phyloP scores from a whole-genome alignment of 306 rosid species.

The Alnus rubra region DNA sequence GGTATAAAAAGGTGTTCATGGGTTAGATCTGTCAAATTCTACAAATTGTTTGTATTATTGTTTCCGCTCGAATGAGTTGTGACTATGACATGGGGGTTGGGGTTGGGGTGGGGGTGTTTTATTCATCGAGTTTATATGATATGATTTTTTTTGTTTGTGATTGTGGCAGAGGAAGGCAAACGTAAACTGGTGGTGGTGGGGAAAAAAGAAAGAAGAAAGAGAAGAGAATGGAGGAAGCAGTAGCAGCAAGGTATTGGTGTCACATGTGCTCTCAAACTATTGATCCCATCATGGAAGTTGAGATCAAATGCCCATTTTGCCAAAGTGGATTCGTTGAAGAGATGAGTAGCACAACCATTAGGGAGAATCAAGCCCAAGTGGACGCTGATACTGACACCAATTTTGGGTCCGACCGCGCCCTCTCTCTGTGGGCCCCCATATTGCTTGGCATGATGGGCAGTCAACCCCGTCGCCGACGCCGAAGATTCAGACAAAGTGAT shows the following conservation, averaged over 20 bases:
- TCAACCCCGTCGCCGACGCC: constrained; percentile 52
- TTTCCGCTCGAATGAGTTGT: neutral
- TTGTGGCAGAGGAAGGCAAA: constrained; percentile 24
- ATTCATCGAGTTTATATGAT: neutral
- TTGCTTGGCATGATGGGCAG: constrained; percentile 74
- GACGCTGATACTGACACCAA: constrained; percentile 34
- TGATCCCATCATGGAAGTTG: constrained; percentile 55
- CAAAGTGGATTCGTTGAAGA: constrained; percentile 67
- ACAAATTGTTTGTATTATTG: neutral
- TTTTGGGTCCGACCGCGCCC: constrained; percentile 54
- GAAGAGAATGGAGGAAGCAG: constrained; percentile 53
- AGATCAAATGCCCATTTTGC: constrained; percentile 70
- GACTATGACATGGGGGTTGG: neutral
- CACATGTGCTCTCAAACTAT: constrained; percentile 56
- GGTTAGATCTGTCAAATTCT: neutral
- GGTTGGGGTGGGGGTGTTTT: neutral
- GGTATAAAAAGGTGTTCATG: neutral
- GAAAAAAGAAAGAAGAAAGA: neutral
- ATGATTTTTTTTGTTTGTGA: constrained; percentile 13
- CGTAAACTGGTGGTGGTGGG: constrained; percentile 1
- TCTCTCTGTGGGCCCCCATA: constrained; percentile 79
- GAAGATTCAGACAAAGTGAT: constrained; percentile 46
- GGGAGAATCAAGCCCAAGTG: constrained; percentile 18
- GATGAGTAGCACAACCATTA: constrained; percentile 24
- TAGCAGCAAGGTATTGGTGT: constrained; percentile 72